These are phyloP conservation scores for Termitomyces sp. DNA, from an alignment of 768 basidiomycete species.

Conservation along the genomic window DNA sequence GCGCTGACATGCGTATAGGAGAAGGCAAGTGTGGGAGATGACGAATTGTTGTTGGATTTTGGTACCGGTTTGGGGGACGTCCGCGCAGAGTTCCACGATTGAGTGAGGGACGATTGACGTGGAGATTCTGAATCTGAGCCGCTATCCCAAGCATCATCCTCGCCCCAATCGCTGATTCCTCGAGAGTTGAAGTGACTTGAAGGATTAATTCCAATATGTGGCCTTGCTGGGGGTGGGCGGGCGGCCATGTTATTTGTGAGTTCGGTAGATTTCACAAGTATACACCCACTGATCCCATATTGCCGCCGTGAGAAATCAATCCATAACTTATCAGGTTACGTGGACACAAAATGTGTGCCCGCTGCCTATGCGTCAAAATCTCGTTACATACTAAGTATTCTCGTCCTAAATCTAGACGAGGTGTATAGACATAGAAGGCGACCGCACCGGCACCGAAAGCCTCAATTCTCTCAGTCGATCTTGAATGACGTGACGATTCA, in stretches of 20 bases:
- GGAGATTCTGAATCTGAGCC: conserved; percentile 73
- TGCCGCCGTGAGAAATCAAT: conserved; percentile 15
- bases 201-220: conserved; percentile 63
- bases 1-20: conserved; percentile 78
- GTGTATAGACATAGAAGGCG: too few species aligned
- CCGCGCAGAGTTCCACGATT: conserved; percentile 34
- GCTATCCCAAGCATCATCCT: conserved; percentile 86
- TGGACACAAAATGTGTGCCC: conserved; percentile 6
- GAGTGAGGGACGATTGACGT: conserved; percentile 45
- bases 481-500: too few species aligned
- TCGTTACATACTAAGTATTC: neutral
- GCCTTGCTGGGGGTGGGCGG: conserved; percentile 66
- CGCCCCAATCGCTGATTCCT: conserved; percentile 58
- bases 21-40: conserved; percentile 65
- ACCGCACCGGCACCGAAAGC: too few species aligned
- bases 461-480: too few species aligned
- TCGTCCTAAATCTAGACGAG: neutral
- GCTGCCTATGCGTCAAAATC: conserved; percentile 1
- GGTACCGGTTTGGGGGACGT: conserved; percentile 55
- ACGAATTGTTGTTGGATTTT: conserved; percentile 37
- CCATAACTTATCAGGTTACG: neutral
- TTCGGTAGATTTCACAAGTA: neutral
- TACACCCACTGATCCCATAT: neutral
- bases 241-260: conserved; percentile 33
- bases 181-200: conserved; percentile 33